Conservation (phyloP, 2,329 filamentous ascomycete genomes). For the Phialophora expanda region DNA sequence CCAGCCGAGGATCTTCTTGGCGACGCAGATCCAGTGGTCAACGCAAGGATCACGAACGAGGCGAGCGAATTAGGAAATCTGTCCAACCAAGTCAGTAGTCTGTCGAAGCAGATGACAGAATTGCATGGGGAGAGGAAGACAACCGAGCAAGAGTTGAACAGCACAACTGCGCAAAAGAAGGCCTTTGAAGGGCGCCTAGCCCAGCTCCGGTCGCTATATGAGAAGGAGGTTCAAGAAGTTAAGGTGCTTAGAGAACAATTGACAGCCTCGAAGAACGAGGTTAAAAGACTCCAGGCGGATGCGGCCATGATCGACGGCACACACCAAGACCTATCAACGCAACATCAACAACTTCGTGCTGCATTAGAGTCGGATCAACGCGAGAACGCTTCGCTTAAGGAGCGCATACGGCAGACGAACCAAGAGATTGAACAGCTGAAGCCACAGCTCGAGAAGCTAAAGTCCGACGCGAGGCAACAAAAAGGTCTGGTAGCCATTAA, state of each 20-base stretch:
- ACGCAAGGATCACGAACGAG: slow-evolving; percentile 84
- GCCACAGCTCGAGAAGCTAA: slow-evolving; percentile 90
- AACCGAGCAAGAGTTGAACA: slow-evolving; percentile 80
- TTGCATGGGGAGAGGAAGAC: slow-evolving; percentile 80
- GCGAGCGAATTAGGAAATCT: slow-evolving; percentile 92
- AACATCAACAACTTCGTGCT: slow-evolving; percentile 76
- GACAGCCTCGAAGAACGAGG: slow-evolving; percentile 75
- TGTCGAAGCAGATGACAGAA: slow-evolving; percentile 93
- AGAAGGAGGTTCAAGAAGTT: slow-evolving; percentile 88
- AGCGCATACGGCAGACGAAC: slow-evolving; percentile 83
- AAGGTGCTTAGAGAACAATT: slow-evolving; percentile 84
- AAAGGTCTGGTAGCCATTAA: slow-evolving; percentile 97
- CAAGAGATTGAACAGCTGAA: slow-evolving; percentile 81
- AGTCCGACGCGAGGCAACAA: slow-evolving; percentile 88
- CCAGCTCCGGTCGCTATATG: slow-evolving; percentile 85
- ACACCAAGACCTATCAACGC: slow-evolving; percentile 78
- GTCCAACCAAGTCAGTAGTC: slow-evolving; percentile 89
- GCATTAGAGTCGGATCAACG: slow-evolving; percentile 84
- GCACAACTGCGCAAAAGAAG: slow-evolving; percentile 83
- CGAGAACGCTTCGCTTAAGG: slow-evolving; percentile 84
- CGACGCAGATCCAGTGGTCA: slow-evolving; percentile 85
- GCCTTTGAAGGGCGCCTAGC: slow-evolving; percentile 89
- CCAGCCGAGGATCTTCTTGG: slow-evolving; percentile 81
- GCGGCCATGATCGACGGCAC: slow-evolving; percentile 80
- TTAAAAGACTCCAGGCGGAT: slow-evolving; percentile 81